Conservation (phyloP, 805 yeast genomes). For the Debaryomyces castellii region DNA sequence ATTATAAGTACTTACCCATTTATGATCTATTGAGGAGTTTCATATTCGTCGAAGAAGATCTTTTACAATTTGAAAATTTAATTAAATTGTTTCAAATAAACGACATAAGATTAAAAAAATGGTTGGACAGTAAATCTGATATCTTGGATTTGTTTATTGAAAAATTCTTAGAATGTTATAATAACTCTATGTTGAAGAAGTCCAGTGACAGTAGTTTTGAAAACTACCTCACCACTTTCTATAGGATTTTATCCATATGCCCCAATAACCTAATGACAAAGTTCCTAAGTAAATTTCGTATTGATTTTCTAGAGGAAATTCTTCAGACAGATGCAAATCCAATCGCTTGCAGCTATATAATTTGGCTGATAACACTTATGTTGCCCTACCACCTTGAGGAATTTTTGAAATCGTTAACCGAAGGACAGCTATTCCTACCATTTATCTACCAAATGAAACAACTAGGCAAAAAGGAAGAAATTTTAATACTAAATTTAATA, state of each 20-base stretch:
- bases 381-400: neutral
- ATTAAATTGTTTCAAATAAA: neutral
- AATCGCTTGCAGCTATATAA: neutral
- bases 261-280: neutral
- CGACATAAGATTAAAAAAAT: neutral
- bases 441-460: neutral
- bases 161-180: constrained; percentile 4
- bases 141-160: constrained; percentile 5
- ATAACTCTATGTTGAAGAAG: neutral
- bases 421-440: neutral
- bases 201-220: constrained; percentile 1
- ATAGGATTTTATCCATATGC: neutral
- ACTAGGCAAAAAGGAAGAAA: neutral
- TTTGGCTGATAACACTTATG: neutral
- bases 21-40: constrained; percentile 19
- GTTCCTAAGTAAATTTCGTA: neutral
- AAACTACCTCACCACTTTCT: constrained; percentile 3
- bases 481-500: constrained; percentile 2
- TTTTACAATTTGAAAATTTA: constrained; percentile 2
- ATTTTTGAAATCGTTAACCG: neutral
- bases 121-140: constrained; percentile 9
- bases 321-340: constrained; percentile 1
- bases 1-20: constrained; percentile 15
- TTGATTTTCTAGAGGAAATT: constrained; percentile 4
- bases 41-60: constrained; percentile 10